Base-by-base conservation (phyloP, 768 basidiomycete genomes). In the Tylopilus vinaceipallidus region DNA sequence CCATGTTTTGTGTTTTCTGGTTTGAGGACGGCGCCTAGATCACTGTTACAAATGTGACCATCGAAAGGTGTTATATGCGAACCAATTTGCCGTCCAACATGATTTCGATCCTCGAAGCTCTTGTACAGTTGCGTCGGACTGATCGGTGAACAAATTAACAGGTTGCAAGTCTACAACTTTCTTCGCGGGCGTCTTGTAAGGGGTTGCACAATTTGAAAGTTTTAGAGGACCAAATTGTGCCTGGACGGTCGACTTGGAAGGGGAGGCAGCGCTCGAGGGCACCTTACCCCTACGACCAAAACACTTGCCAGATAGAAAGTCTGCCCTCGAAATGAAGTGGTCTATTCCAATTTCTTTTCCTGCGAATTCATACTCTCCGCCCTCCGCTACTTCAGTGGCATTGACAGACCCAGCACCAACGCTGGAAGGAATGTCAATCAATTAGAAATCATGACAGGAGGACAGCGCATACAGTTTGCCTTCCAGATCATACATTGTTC, bases 1-100 rank as follows among this genome's bases (percentile, higher is more conserved):
- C 91, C 93, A 94, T 0, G 84, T 88, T 62, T 88, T 88, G 57
- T 91, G 80, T 67, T 93, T 93, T 72, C 77, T 88, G 5, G 68
- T 70, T 59, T 84, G 80, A 12, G 74, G 79, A 58, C 84, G 88
- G 32, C 91, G 78, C 89, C 91, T 90, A 48, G 6, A 22, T 33
- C 41, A 38, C 13, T 19, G 36, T 56, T 45, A 42, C 32, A 42
- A 35, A 37, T 27, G 24, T 50, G 47, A 36, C 14, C 32, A 41
- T 34, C 11, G 33, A 50, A 37, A 20, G 35, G 24, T 35, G 29
- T 4, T 45, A 48, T 39, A 58, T 53, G 48, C 71, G 54, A 47
- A 85, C 87, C 88, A 88, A 60, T 85, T 85, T 14, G 77, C 87
- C 10, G 79, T 78, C 86, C 88, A 90, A 58, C 75, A 78, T 14